Evolutionary conservation across 2,329 filamentous ascomycete genomes (phyloP).

Genomic region (Cercospora beticola): DNA sequence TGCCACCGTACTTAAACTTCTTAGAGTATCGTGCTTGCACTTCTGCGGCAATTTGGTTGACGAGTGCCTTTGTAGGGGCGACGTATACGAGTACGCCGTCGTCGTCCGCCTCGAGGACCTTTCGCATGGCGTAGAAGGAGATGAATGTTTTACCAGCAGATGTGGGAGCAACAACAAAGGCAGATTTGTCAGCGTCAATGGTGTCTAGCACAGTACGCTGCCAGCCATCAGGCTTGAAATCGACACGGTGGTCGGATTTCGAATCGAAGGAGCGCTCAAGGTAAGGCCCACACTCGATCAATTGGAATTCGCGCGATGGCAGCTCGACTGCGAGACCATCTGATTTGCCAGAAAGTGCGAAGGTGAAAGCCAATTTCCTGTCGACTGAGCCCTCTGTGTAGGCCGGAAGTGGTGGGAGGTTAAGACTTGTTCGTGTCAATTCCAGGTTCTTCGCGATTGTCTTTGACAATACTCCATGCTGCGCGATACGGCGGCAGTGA

Average conservation of each 20-base stretch:
- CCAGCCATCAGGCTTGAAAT: conserved; percentile 74
- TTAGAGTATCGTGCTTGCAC: conserved; percentile 74
- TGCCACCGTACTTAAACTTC: conserved; percentile 57
- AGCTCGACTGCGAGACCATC: conserved; percentile 37
- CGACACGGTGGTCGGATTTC: conserved; percentile 64
- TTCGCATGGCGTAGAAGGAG: conserved; percentile 80
- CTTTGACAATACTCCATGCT: conserved; percentile 43
- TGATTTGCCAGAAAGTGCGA: conserved; percentile 37
- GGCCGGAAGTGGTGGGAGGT: conserved; percentile 40
- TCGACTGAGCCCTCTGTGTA: conserved; percentile 22
- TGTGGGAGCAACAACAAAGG: conserved; percentile 75
- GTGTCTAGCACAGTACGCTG: conserved; percentile 71
- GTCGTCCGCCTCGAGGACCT: conserved; percentile 66
- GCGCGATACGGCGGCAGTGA: conserved; percentile 42
- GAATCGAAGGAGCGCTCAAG: conserved; percentile 74
- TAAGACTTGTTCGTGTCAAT: conserved; percentile 41
- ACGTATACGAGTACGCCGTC: conserved; percentile 75
- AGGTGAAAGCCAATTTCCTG: conserved; percentile 47
- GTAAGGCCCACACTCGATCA: conserved; percentile 68
- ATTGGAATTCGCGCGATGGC: conserved; percentile 61
- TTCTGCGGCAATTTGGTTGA: conserved; percentile 81
- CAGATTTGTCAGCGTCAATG: conserved; percentile 67
- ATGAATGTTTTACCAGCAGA: conserved; percentile 83
- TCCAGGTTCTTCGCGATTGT: conserved; percentile 42
- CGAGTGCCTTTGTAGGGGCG: conserved; percentile 76